Evolutionary conservation across 75 land plant genomes (phyloP).

Genomic region (Pseudotsuga menziesii): DNA sequence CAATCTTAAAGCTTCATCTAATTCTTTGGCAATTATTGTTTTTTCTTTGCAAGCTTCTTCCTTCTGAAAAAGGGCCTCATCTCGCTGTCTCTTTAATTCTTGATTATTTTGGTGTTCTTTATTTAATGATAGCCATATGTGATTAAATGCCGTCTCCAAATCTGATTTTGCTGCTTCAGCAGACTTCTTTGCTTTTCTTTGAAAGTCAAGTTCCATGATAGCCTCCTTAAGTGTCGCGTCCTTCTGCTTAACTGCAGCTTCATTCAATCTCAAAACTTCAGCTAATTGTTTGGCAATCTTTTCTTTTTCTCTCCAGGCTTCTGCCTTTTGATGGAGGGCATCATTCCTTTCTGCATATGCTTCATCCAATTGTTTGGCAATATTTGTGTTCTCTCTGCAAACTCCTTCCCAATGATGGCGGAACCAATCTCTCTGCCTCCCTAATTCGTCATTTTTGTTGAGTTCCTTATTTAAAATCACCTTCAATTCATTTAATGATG

Average conservation of each 20-base stretch:
- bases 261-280: constrained; percentile 5
- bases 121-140: not conserved
- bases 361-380: too few species aligned
- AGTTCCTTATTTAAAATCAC: not conserved
- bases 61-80: constrained; percentile 33
- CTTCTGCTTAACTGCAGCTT: not conserved
- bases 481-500: not conserved
- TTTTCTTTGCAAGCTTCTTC: constrained; percentile 50
- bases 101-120: not conserved
- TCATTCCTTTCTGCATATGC: constrained; percentile 3
- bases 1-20: constrained; percentile 12
- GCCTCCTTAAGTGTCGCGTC: too few species aligned
- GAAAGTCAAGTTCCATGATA: not conserved
- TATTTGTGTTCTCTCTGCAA: not conserved
- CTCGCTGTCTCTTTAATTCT: constrained; percentile 30
- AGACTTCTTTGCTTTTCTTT: not conserved
- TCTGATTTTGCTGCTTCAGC: not conserved
- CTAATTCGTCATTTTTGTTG: not conserved
- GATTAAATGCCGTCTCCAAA: not conserved
- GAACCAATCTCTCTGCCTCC: not conserved
- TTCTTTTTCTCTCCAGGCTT: not conserved
- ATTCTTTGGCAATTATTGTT: constrained; percentile 14
- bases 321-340: constrained; percentile 27
- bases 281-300: not conserved
- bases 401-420: not conserved